These are phyloP conservation scores for Trifolium subterraneum DNA, from an alignment of 306 rosid species.

Conservation along the genomic window DNA sequence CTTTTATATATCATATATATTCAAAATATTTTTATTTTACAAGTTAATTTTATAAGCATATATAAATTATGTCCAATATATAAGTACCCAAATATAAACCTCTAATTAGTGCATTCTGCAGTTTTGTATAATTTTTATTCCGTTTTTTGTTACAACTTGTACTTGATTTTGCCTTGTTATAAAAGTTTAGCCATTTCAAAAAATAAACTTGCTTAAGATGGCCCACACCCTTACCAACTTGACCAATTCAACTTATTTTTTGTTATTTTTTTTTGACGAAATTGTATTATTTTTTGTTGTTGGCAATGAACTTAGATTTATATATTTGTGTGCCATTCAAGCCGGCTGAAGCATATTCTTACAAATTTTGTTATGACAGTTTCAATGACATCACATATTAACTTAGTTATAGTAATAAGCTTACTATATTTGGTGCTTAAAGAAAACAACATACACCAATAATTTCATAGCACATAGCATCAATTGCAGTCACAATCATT, in stretches of 20 bases:
- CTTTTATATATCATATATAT: too few species aligned
- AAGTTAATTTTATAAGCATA: too few species aligned
- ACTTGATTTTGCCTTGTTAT: too few species aligned
- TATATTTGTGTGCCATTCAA: neutral
- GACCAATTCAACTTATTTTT: neutral
- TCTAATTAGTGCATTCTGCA: too few species aligned
- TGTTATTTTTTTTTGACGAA: too few species aligned
- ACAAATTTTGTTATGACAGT: neutral
- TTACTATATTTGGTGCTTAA: neutral
- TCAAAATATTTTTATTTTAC: too few species aligned
- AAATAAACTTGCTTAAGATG: neutral
- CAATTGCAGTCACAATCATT: neutral
- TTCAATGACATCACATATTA: neutral
- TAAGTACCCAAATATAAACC: too few species aligned
- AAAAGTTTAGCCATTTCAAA: too few species aligned
- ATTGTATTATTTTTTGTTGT: neutral
- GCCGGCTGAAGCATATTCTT: neutral
- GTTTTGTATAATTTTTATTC: too few species aligned
- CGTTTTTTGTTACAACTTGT: too few species aligned
- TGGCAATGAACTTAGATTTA: neutral
- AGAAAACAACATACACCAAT: constrained; percentile 9
- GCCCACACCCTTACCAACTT: neutral
- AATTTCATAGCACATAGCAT: neutral
- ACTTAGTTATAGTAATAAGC: neutral
- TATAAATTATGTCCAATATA: too few species aligned